Base-by-base conservation (phyloP, 176 grass and related monocot genomes). In the Lolium rigidum region DNA sequence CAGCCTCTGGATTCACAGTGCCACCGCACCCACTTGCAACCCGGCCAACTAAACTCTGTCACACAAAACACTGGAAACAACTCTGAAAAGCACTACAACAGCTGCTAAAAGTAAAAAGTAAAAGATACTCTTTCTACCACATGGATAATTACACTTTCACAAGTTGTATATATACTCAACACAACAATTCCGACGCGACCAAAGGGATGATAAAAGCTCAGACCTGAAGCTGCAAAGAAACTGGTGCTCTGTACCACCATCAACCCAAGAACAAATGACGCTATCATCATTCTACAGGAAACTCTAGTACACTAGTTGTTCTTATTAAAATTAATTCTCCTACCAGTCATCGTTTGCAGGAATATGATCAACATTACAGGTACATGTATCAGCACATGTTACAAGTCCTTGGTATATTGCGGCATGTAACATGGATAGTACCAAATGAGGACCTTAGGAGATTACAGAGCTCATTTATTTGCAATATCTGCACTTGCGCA, bases 281-380 rank as follows among this genome's bases (percentile, higher is more conserved):
- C 26, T 71, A 43, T 64, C 24, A 81, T 87, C 55, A 43, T 39
- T 75, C 52, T 80, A 25, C 7, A 35, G 50, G 50, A 70, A 70
- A 22, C 67, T 57, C 12, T 17, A 22, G 39, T 43, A 2, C 60
- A 20, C 2, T 11, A 18, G 62, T 56, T 54, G 31, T 73, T 25
- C 22, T 14, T 82, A 55, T 11, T 35, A 51, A 25, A 83, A 18
- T 10, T 58, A 38, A 56, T 38, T 77, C 12, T 9, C 22, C 35
- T 7, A 37, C 15, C 65, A 48, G 35, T 41, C 58, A 80, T 14
- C 39, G 54, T 57, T 49, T 39, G 75, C 12, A 48, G 57, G 47
- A 48, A 44, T 39, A 87, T 3, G 43, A 65, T 74, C 57, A 41
- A 64, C 7, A 51, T 58, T 67, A 50, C 59, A 85, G 31, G 31